phyloP scores from a whole-genome alignment of 768 basidiomycete species.

The Rhizopogon roseolus region DNA sequence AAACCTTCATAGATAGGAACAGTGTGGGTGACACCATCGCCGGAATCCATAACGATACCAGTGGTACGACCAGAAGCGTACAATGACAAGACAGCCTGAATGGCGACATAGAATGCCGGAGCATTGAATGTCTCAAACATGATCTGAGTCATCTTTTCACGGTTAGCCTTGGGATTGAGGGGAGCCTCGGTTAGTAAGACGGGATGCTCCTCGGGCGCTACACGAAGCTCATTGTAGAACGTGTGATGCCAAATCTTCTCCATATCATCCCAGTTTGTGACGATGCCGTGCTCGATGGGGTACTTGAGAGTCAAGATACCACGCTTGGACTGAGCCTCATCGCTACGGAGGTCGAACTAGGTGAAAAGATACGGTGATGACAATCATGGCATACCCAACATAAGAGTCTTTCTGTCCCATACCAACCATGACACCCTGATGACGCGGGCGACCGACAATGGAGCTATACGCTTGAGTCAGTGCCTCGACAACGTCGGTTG shows the following conservation, averaged over 20 bases:
- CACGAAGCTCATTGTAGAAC: conserved; percentile 82
- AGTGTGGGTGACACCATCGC: conserved; percentile 94
- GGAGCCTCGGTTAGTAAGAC: conserved; percentile 70
- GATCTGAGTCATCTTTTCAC: conserved; percentile 75
- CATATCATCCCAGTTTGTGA: conserved; percentile 99
- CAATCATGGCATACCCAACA: conserved; percentile 61
- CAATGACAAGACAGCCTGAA: conserved; percentile 70
- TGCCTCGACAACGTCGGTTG: not conserved
- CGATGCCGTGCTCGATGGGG: conserved; percentile 91
- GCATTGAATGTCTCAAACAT: conserved; percentile 80
- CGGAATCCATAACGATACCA: conserved; percentile 92
- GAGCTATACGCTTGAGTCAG: conserved; percentile 42
- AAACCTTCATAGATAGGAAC: conserved; percentile 98
- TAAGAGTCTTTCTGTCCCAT: conserved; percentile 98
- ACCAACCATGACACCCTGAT: conserved; percentile 95
- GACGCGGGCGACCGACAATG: conserved; percentile 92
- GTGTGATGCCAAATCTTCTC: conserved; percentile 99
- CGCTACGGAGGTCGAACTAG: conserved; percentile 38
- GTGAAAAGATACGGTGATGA: conserved; percentile 1
- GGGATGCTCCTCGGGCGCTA: conserved; percentile 74
- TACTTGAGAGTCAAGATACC: conserved; percentile 93
- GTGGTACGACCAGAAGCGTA: conserved; percentile 96
- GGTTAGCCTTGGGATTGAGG: conserved; percentile 68
- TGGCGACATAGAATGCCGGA: conserved; percentile 71
- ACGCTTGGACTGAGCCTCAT: conserved; percentile 92